Conservation (phyloP, 257 asterid species). For the Solanum sitiens region DNA sequence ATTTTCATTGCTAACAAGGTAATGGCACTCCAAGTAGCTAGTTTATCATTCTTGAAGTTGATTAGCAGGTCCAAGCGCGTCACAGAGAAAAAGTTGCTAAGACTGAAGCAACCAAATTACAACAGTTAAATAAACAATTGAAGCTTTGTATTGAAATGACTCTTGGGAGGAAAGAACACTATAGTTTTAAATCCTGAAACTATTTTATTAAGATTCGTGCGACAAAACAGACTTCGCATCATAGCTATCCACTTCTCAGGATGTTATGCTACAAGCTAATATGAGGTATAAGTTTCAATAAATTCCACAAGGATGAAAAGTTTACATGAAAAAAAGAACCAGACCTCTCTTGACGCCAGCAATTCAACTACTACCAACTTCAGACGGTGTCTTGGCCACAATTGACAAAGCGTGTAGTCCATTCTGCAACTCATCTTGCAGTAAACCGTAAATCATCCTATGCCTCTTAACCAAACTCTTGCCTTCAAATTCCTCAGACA, state of each 20-base stretch:
- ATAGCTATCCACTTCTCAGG: neutral
- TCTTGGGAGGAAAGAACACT: neutral
- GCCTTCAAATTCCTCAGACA: slow-evolving; percentile 66
- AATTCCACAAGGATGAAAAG: neutral
- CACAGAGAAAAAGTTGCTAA: neutral
- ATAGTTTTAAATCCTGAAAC: neutral
- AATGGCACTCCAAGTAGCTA: neutral
- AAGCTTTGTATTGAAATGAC: neutral
- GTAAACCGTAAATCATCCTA: slow-evolving; percentile 51
- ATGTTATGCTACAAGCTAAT: neutral
- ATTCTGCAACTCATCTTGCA: slow-evolving; percentile 75
- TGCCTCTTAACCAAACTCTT: slow-evolving; percentile 96
- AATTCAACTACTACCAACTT: slow-evolving; percentile 24
- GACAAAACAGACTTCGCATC: neutral
- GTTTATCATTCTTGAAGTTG: neutral
- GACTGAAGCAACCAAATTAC: neutral
- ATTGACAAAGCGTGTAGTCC: slow-evolving; percentile 74
- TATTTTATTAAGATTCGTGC: neutral
- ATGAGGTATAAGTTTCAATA: neutral
- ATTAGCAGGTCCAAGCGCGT: neutral
- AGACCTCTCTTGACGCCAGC: slow-evolving; percentile 13
- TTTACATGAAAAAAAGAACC: neutral
- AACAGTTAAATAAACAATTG: neutral
- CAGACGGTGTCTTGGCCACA: slow-evolving; percentile 68
- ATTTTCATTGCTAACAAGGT: neutral